A percentile compares a stretch with the other conserved stretches of the same genome.
Evolutionary conservation across 495 filamentous ascomycete genomes (phyloP).

Genomic region (Polyplosphaeria fusca): DNA sequence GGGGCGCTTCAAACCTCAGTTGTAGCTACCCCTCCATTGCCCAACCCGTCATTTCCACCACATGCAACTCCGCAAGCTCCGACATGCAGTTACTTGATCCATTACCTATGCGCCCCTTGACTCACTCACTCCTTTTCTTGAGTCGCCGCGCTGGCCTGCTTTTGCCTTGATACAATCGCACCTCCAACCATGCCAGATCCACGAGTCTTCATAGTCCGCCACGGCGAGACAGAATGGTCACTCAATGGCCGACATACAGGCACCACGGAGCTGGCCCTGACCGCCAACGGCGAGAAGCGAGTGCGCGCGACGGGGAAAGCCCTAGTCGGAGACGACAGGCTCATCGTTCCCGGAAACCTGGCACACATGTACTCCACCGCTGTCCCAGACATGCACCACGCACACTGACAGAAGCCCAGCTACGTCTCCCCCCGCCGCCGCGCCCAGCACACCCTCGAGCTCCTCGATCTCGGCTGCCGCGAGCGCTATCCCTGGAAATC

Average conservation of each 20-base stretch:
- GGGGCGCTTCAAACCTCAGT: not conserved
- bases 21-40: conserved; percentile 17
- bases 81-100: not conserved
- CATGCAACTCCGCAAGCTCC: not conserved
- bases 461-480: conserved; percentile 62
- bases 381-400: conserved; percentile 3
- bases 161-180: not conserved
- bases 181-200: conserved; percentile 56
- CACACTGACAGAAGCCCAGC: conserved; percentile 36
- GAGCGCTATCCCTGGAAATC: conserved; percentile 53
- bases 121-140: not conserved
- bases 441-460: conserved; percentile 81
- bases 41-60: not conserved
- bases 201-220: conserved; percentile 87
- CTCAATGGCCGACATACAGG: conserved; percentile 90
- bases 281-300: conserved; percentile 79
- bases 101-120: not conserved
- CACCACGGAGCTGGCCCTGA: conserved; percentile 79
- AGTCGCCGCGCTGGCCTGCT: not conserved
- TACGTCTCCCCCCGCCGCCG: conserved; percentile 86
- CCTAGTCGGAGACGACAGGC: conserved; percentile 75
- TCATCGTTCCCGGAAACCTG: conserved; percentile 81
- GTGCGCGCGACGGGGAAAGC: conserved; percentile 77
- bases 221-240: conserved; percentile 97
- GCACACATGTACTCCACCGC: conserved; percentile 61